phyloP scores from a whole-genome alignment of 495 filamentous ascomycete species.

The Aspergillus avenaceus region DNA sequence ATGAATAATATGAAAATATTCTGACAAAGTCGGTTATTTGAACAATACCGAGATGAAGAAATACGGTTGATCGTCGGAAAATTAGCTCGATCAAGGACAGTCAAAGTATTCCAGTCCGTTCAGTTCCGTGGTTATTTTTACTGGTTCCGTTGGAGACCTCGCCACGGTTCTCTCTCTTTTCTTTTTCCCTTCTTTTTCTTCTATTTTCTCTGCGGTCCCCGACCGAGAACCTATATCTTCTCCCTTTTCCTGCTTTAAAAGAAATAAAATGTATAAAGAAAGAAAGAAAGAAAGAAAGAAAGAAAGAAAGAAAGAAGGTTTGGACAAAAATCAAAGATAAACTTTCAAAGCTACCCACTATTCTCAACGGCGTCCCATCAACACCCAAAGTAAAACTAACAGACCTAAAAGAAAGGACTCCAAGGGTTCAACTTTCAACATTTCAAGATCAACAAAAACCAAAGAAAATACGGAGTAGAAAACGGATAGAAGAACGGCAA shows the following conservation, averaged over 20 bases:
- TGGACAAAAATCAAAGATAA: not conserved
- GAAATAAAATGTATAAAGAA: not conserved
- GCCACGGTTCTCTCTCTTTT: constrained; percentile 1
- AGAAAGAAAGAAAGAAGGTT: not conserved
- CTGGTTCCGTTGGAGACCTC: not conserved
- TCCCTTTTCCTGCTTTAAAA: not conserved
- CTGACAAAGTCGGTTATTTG: too few relatives aligned
- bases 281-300: not conserved
- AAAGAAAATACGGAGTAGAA: not conserved
- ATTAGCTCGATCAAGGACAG: not conserved
- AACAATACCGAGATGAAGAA: not conserved
- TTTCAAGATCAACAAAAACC: too few relatives aligned
- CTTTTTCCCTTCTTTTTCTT: not conserved
- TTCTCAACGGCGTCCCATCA: constrained; percentile 6
- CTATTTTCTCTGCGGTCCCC: not conserved
- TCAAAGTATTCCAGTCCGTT: not conserved
- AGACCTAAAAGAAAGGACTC: not conserved
- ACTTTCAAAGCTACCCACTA: not conserved
- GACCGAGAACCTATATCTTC: not conserved
- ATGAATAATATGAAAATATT: constrained; percentile 1
- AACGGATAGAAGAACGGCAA: constrained; percentile 1
- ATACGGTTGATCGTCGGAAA: constrained; percentile 2
- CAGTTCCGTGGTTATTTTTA: not conserved
- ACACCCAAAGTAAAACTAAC: not conserved
- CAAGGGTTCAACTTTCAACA: too few relatives aligned